These are phyloP conservation scores for Rhododendron henanense DNA, from an alignment of 148 eudicot genomes.

Conservation along the genomic window DNA sequence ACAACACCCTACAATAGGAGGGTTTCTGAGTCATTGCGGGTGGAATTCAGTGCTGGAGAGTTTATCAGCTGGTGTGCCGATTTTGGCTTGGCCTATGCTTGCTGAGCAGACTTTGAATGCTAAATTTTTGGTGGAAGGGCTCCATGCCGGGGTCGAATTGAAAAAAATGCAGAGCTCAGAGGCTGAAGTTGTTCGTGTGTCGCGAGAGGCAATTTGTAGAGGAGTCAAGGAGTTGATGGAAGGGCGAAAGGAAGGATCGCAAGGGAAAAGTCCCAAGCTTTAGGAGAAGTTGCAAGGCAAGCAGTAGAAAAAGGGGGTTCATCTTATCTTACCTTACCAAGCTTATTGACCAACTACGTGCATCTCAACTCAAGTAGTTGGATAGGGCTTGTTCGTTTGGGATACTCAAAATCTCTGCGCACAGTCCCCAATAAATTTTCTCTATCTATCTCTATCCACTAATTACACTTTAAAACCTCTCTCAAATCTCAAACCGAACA, in stretches of 20 bases:
- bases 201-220: background rate
- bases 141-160: constrained; percentile 16
- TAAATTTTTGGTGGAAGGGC: constrained; percentile 22
- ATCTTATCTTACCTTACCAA: constrained; percentile 6
- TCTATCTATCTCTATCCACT: too few species aligned
- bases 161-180: background rate
- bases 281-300: constrained; percentile 13
- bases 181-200: background rate
- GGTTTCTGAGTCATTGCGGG: constrained; percentile 33
- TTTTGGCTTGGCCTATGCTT: constrained; percentile 31
- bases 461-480: too few species aligned
- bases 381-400: too few species aligned
- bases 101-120: constrained; percentile 34
- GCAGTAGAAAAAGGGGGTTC: constrained; percentile 30
- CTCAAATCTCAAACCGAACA: too few species aligned
- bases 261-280: constrained; percentile 18
- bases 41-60: constrained; percentile 37
- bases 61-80: constrained; percentile 26
- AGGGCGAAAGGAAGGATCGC: constrained; percentile 20
- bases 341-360: constrained; percentile 15
- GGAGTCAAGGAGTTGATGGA: constrained; percentile 32
- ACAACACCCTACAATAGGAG: constrained; percentile 21
- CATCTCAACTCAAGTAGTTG: background rate
- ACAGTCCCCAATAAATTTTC: too few species aligned
- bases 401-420: too few species aligned